phyloP scores from a whole-genome alignment of 441 rosid genomes.

The Dalechampia spathulata region DNA sequence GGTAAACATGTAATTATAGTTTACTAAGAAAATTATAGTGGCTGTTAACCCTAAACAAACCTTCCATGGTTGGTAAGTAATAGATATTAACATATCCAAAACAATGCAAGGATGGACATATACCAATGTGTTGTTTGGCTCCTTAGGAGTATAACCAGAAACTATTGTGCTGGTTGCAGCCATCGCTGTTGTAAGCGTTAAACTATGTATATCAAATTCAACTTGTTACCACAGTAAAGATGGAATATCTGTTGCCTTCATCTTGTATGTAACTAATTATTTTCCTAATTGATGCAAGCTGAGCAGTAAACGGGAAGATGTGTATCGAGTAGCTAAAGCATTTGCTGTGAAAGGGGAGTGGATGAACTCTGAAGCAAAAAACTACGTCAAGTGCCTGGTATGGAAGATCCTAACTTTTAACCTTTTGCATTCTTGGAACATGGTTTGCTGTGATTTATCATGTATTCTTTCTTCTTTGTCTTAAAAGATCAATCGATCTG shows the following conservation, averaged over 20 bases:
- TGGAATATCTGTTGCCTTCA: slow-evolving; percentile 6
- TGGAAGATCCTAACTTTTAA: slow-evolving; percentile 27
- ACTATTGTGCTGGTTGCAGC: too few relatives aligned
- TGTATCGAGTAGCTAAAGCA: slow-evolving; percentile 65
- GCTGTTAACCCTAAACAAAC: too few relatives aligned
- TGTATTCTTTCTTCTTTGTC: not conserved
- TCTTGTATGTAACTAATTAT: slow-evolving; percentile 19
- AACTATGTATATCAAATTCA: too few relatives aligned
- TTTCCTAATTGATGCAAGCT: slow-evolving; percentile 31
- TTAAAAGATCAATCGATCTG: not conserved
- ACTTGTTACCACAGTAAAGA: not conserved
- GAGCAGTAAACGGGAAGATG: slow-evolving; percentile 79
- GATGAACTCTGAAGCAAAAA: slow-evolving; percentile 47
- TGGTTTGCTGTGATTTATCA: not conserved
- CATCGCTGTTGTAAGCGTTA: too few relatives aligned
- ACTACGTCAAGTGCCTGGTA: slow-evolving; percentile 68
- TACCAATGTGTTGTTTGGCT: too few relatives aligned
- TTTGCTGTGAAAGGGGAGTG: slow-evolving; percentile 57
- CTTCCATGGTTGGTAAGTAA: too few relatives aligned
- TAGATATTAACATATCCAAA: too few relatives aligned
- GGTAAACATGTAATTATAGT: too few relatives aligned
- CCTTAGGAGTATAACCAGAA: too few relatives aligned
- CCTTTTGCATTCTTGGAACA: slow-evolving; percentile 2
- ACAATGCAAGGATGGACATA: too few relatives aligned
- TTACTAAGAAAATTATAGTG: too few relatives aligned